Conservation (phyloP, 2,329 filamentous ascomycete species). For the Fusarium sp. region DNA sequence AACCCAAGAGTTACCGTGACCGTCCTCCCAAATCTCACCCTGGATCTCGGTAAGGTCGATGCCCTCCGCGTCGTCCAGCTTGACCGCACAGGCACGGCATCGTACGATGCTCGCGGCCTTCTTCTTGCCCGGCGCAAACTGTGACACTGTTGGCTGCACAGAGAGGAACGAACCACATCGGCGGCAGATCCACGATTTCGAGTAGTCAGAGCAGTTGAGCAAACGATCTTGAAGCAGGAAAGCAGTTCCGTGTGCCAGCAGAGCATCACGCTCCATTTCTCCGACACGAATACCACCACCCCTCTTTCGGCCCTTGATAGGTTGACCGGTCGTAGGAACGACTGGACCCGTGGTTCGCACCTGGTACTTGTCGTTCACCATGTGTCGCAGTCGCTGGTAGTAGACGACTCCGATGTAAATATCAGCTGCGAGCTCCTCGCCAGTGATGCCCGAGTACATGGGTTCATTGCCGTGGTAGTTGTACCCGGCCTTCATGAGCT, state of each 20-base stretch:
- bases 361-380: constrained; percentile 99
- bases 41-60: constrained; percentile 65
- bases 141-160: constrained; percentile 80
- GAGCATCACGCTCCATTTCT: constrained; percentile 97
- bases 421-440: constrained; percentile 90
- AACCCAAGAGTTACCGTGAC: constrained; percentile 81
- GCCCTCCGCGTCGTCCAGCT: constrained; percentile 67
- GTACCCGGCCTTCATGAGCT: constrained; percentile 93
- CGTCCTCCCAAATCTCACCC: constrained; percentile 92
- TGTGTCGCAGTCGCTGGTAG: constrained; percentile 97
- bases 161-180: constrained; percentile 90
- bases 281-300: constrained; percentile 98
- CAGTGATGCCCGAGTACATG: constrained; percentile 97
- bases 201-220: constrained; percentile 97
- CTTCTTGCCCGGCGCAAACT: constrained; percentile 69
- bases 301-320: constrained; percentile 95
- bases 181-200: constrained; percentile 88
- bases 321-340: constrained; percentile 89
- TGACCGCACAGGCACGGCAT: constrained; percentile 79
- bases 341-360: constrained; percentile 95
- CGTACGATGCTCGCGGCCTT: constrained; percentile 75
- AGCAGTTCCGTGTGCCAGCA: constrained; percentile 93
- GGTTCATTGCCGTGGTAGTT: constrained; percentile 99
- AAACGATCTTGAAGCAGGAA: constrained; percentile 95
- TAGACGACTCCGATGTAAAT: constrained; percentile 98